Percentiles rank a stretch among this genome's conserved stretches.
phyloP scores from a whole-genome alignment of 495 filamentous ascomycete species.

The Xylaria flabelliformis region DNA sequence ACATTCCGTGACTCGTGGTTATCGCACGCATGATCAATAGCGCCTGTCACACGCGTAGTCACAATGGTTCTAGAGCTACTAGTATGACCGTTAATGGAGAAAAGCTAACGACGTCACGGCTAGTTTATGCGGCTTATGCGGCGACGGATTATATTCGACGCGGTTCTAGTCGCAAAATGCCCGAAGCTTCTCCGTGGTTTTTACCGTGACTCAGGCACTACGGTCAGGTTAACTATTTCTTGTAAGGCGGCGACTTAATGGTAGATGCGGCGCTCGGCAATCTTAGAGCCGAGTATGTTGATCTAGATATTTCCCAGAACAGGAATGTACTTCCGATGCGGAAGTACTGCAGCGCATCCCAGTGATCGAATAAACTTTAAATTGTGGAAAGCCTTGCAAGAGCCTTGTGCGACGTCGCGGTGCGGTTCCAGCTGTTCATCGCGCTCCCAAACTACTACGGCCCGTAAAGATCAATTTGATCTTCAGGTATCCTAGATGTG shows the following conservation, averaged over 20 bases:
- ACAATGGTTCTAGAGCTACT: neutral
- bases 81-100: neutral
- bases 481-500: neutral
- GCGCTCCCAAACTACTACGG: neutral
- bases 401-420: neutral
- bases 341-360: neutral
- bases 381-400: neutral
- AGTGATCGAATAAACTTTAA: neutral
- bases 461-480: neutral
- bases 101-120: neutral
- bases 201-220: neutral
- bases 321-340: neutral
- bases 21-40: neutral
- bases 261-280: neutral
- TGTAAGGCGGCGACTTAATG: neutral
- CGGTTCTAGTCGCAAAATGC: neutral
- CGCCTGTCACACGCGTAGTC: neutral
- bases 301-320: slow-evolving; percentile 5
- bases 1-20: slow-evolving; percentile 12
- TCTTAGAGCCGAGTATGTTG: neutral
- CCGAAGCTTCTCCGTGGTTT: neutral
- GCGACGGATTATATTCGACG: neutral
- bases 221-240: neutral
- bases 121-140: neutral
- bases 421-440: neutral